Evolutionary conservation across 176 grass and related monocot genomes (phyloP), one percentile per base, ranked within the genome.

Genomic region (Oryza longistaminata): DNA sequence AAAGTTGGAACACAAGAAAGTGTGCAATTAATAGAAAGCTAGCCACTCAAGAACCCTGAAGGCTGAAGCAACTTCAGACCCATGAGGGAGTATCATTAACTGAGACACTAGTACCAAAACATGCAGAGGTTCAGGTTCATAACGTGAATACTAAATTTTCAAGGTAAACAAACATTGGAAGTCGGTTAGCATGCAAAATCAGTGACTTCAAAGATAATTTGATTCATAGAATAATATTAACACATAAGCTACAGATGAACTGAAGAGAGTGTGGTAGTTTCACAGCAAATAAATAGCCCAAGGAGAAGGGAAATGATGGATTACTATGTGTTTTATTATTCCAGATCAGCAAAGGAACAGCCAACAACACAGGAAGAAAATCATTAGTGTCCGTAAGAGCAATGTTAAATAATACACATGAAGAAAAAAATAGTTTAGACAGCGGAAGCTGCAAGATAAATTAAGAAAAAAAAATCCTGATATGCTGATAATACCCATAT

Each of bases 341-440:
- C 25, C 1, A 79, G n/a, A 83, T n/a, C 42, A 70, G 44, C 46
- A 70, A 22, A 79, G 62, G 64, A 43, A 49, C 26, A 74, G 29
- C n/a, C 45, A 55, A 12, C 27, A 74, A 15, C 25, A 49, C 22
- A 15, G 77, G 9, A 66, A 68, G 4, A 76, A 82, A 25, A 50
- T 8, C 7, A 21, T 46, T 21, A 55, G 79, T 68, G n/a, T 73
- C 66, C 9, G 34, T 29, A 9, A 1, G 21, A 73, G n/a, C 77
- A n/a, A 78, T 46, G 24, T 61, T 11, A 81, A 22, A 49, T 79
- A 66, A 27, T 82, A 87, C 83, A 50, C 25, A 31, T 11, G 12
- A 66, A 11, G 61, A 45, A 55, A 35, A 58, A 27, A 13, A 11
- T 65, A 78, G 35, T 74, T 64, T 49, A 66, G 42, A 75, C 14